Conservation (phyloP, 768 basidiomycete species). For the Floccularia luteovirens region DNA sequence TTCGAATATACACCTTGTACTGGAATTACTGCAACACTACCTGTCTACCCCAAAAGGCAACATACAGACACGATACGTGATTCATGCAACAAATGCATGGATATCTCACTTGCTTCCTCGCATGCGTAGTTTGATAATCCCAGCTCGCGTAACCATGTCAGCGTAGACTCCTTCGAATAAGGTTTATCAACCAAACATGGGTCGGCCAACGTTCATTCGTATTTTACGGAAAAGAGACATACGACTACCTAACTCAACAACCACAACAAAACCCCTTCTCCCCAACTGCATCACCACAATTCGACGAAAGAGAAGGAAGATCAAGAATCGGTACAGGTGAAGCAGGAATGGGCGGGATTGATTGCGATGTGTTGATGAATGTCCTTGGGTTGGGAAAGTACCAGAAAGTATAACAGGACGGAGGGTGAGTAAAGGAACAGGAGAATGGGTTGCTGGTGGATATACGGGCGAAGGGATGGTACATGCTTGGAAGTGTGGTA, state of each 20-base stretch:
- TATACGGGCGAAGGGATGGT: conserved; percentile 73
- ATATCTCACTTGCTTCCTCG: conserved; percentile 60
- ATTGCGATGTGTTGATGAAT: conserved; percentile 51
- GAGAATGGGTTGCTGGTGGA: conserved; percentile 69
- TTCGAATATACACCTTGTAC: conserved; percentile 59
- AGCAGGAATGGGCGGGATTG: conserved; percentile 51
- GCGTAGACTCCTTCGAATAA: conserved; percentile 58
- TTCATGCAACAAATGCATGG: conserved; percentile 88
- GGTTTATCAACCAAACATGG: conserved; percentile 18
- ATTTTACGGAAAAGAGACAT: conserved; percentile 41
- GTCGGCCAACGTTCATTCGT: conserved; percentile 49
- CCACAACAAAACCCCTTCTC: conserved; percentile 9
- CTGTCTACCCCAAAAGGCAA: conserved; percentile 57
- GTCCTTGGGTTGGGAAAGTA: conserved; percentile 68
- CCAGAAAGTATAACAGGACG: conserved; percentile 41
- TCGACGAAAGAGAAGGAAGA: conserved; percentile 28
- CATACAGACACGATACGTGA: conserved; percentile 51
- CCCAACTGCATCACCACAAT: conserved; percentile 12
- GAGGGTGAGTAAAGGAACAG: conserved; percentile 15
- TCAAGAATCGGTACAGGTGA: conserved; percentile 28
- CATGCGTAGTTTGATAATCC: conserved; percentile 56
- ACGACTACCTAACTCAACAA: conserved; percentile 68
- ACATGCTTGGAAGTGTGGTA: conserved; percentile 58
- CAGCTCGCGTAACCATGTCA: conserved; percentile 53
- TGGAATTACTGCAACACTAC: conserved; percentile 20